Base-by-base conservation (phyloP, 108 stramenopile species). In the Cyclotella atomus region DNA sequence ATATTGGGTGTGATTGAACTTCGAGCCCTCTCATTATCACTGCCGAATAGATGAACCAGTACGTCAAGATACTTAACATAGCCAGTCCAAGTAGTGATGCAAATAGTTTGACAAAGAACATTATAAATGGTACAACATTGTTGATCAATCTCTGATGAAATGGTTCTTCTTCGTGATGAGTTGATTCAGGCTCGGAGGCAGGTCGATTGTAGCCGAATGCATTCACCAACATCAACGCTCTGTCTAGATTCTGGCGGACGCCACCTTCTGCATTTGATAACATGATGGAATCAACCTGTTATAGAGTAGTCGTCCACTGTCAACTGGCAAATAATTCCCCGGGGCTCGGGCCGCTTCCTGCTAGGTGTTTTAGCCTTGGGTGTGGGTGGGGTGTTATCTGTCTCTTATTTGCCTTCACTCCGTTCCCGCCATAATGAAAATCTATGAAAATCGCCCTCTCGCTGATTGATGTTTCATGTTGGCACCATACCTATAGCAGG, bases 11-110 rank as follows among this genome's bases (percentile, higher is more conserved):
- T 38, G 80, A 71, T 43, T 70, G 60, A 21, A 81, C 80, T 65
- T 81, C 80, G 28, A 81, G 64, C 30, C 80, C 73, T 52, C 73
- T 63, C 80, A 81, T 75, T 8, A 81, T 75, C 21, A 70, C 25
- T 20, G 53, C 61, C 32, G 59, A 65, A 50, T 68, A 60, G 0
- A 81, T n/a, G 23, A 44, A 33, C 14, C 47, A 52, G 19, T 81
- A 81, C 17, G 73, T 38, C 23, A 53, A 43, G 15, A 81, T 62
- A 46, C 80, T 81, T 27, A 81, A 56, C 15, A 75, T 32, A 17
- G 55, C 29, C 38, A 81, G 20, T 21, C 53, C 45, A 23, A 44
- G 24, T 20, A 79, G 30, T 33, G 36, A 38, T 35, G 65, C 35
- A 43, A 54, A 54, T 44, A 44, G 27, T 56, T 79, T 73, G 0